phyloP scores from a whole-genome alignment of 192 early-diverging fungal species.

The Ambispora gerdemannii region DNA sequence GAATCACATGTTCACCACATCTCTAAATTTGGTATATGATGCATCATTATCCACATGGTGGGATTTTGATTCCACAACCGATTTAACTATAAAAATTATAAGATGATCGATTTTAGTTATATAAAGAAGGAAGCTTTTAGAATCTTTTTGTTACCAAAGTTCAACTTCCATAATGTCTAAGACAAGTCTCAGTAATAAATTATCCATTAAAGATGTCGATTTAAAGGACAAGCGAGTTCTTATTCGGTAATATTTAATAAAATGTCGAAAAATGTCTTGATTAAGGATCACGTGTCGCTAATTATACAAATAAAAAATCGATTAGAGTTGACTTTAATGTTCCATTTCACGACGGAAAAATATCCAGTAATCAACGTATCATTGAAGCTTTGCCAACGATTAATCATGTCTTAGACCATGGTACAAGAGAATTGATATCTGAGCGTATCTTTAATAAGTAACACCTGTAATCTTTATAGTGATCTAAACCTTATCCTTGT shows the following conservation, averaged over 20 bases:
- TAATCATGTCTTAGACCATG: slow-evolving; percentile 83
- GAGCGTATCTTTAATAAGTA: no score
- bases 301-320: slow-evolving; percentile 12
- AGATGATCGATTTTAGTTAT: no score
- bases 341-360: slow-evolving; percentile 87
- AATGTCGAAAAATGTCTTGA: background rate
- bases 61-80: no score
- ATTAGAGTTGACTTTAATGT: slow-evolving; percentile 98
- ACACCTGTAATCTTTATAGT: no score
- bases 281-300: background rate
- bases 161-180: slow-evolving; percentile 52
- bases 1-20: no score
- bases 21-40: no score
- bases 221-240: slow-evolving; percentile 84
- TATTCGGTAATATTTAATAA: slow-evolving; percentile 64
- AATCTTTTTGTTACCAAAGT: no score
- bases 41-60: no score
- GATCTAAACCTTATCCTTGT: background rate
- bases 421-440: slow-evolving; percentile 34
- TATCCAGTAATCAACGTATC: slow-evolving; percentile 97
- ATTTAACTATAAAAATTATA: no score
- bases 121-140: no score
- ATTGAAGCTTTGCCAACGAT: slow-evolving; percentile 92
- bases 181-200: slow-evolving; percentile 69
- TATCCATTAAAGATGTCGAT: slow-evolving; percentile 83